Evolutionary conservation across 352 stramenopile genomes (phyloP).

Genomic region (Globisporangium heterothallicum): DNA sequence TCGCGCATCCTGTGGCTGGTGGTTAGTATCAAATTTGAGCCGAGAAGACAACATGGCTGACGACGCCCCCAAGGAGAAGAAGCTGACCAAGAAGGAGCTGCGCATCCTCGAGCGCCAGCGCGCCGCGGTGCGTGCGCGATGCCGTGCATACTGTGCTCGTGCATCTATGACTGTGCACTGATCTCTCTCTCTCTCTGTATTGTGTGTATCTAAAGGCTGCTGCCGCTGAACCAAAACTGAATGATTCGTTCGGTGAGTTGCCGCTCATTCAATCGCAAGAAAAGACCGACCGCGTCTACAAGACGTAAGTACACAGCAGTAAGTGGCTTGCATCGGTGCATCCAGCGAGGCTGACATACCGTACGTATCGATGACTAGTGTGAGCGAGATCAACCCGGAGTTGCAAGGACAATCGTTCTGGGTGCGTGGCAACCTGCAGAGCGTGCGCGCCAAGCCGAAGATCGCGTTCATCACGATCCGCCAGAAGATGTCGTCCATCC

Average conservation of each 20-base stretch:
- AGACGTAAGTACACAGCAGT: constrained; percentile 30
- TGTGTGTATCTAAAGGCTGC: constrained; percentile 25
- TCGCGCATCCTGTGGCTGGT: no score
- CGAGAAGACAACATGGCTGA: constrained; percentile 38
- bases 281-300: constrained; percentile 71
- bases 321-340: background rate
- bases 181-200: constrained; percentile 8
- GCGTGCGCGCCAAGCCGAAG: constrained; percentile 91
- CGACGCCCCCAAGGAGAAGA: constrained; percentile 64
- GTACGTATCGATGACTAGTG: constrained; percentile 14
- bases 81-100: constrained; percentile 88
- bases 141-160: background rate
- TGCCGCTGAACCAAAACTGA: constrained; percentile 63
- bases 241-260: constrained; percentile 82
- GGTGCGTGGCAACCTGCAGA: constrained; percentile 94
- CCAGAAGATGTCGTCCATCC: constrained; percentile 94
- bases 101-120: constrained; percentile 86
- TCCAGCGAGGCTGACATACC: background rate
- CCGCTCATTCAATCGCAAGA: constrained; percentile 89
- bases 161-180: constrained; percentile 6
- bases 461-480: constrained; percentile 96
- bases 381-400: constrained; percentile 72
- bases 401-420: constrained; percentile 89
- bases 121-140: constrained; percentile 48
- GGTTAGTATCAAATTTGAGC: background rate